Percentiles rank a stretch among this genome's conserved stretches.
Evolutionary conservation across 1,284 basidiomycete genomes (phyloP).

Genomic region (Ceratobasidium sp.): DNA sequence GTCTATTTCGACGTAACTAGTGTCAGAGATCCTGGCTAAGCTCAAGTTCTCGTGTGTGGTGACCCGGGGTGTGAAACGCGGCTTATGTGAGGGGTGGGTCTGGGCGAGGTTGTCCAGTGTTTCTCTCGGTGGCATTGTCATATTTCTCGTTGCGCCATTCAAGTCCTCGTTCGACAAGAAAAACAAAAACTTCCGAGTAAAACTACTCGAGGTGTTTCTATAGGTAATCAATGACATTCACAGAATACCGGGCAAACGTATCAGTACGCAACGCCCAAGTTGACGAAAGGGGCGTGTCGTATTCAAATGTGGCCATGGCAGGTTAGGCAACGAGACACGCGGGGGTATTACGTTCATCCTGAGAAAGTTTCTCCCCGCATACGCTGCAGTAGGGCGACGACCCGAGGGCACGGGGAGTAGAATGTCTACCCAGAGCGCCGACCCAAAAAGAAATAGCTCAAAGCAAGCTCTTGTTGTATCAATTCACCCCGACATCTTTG

Average conservation of each 20-base stretch:
- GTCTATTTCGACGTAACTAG: too few relatives aligned
- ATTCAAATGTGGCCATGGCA: constrained; percentile 88
- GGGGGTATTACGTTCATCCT: constrained; percentile 96
- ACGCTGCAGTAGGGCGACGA: constrained; percentile 86
- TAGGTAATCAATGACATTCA: constrained; percentile 79
- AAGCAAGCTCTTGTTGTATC: constrained; percentile 76
- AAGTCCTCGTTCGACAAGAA: constrained; percentile 87
- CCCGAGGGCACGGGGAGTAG: constrained; percentile 84
- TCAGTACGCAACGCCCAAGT: not conserved
- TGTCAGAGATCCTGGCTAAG: too few relatives aligned
- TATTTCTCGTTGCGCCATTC: constrained; percentile 76
- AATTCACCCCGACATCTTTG: constrained; percentile 85
- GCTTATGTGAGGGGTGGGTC: too few relatives aligned
- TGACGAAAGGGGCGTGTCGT: constrained; percentile 66
- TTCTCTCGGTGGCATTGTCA: too few relatives aligned
- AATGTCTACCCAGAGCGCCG: constrained; percentile 49
- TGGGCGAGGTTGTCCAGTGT: too few relatives aligned
- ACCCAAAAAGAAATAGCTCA: not conserved
- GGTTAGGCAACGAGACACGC: constrained; percentile 91
- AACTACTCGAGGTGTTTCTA: constrained; percentile 86
- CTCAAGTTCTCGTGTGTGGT: too few relatives aligned
- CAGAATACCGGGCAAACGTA: constrained; percentile 65
- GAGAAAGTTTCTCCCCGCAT: constrained; percentile 76
- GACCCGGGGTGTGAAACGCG: too few relatives aligned
- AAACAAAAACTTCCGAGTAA: constrained; percentile 83